Conservation (phyloP, 2,329 filamentous ascomycete species). For the Sporothrix humicola region DNA sequence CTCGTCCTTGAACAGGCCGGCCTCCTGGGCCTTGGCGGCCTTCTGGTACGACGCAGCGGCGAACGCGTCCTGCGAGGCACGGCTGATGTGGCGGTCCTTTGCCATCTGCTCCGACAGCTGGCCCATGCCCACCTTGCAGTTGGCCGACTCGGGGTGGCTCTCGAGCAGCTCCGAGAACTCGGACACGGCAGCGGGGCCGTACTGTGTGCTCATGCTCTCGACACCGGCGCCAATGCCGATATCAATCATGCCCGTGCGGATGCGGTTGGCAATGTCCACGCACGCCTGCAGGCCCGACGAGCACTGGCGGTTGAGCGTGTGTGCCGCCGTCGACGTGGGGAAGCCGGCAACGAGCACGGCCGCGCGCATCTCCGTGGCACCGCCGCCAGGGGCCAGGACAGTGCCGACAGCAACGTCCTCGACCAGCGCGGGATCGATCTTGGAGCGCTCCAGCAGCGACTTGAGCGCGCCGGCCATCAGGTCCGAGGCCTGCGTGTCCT, state of each 20-base stretch:
- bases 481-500: conserved; percentile 88
- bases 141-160: conserved; percentile 77
- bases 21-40: conserved; percentile 80
- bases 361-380: conserved; percentile 95
- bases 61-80: conserved; percentile 84
- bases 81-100: conserved; percentile 75
- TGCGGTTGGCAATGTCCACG: conserved; percentile 92
- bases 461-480: conserved; percentile 83
- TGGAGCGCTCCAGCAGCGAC: conserved; percentile 80
- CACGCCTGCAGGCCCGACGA: conserved; percentile 90
- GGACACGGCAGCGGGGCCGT: conserved; percentile 84
- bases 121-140: conserved; percentile 99
- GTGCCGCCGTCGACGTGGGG: conserved; percentile 82
- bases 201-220: conserved; percentile 93
- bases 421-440: conserved; percentile 84
- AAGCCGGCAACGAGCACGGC: conserved; percentile 90
- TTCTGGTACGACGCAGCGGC: conserved; percentile 93
- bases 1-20: conserved; percentile 91
- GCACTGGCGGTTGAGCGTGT: conserved; percentile 91
- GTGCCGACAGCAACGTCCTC: conserved; percentile 93
- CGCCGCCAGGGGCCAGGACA: conserved; percentile 89
- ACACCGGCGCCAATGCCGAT: conserved; percentile 92
- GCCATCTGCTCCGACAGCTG: conserved; percentile 94
- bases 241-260: conserved; percentile 91
- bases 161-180: conserved; percentile 94